Evolutionary conservation across 768 basidiomycete species (phyloP).

Genomic region (Termitomyces sp.): DNA sequence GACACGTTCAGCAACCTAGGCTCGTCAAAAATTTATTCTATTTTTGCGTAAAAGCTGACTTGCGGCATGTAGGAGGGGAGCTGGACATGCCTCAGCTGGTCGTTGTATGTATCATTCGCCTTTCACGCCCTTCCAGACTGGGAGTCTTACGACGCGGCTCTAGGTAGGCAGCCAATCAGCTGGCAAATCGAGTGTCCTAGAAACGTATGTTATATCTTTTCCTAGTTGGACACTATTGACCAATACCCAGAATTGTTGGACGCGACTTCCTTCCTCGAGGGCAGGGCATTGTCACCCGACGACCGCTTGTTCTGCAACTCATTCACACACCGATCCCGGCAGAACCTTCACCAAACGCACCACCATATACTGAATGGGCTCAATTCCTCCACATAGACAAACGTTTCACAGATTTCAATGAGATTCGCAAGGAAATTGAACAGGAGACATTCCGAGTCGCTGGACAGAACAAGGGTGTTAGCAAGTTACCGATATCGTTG

Average conservation of each 20-base stretch:
- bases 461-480: conserved; percentile 98
- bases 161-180: conserved; percentile 96
- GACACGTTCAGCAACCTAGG: conserved; percentile 88
- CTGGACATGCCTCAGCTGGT: conserved; percentile 90
- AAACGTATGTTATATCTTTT: conserved; percentile 63
- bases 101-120: conserved; percentile 52
- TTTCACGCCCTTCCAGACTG: neutral
- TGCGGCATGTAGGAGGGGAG: conserved; percentile 60
- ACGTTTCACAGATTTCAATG: conserved; percentile 92
- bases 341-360: conserved; percentile 36
- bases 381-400: conserved; percentile 98
- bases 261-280: conserved; percentile 86
- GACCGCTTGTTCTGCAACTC: conserved; percentile 93
- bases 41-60: conserved; percentile 1
- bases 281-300: conserved; percentile 91
- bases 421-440: conserved; percentile 95
- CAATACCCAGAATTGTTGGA: conserved; percentile 74
- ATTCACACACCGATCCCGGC: conserved; percentile 78
- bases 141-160: neutral
- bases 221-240: conserved; percentile 6
- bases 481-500: conserved; percentile 91
- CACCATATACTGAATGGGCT: conserved; percentile 78
- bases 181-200: conserved; percentile 93
- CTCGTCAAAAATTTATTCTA: conserved; percentile 30
- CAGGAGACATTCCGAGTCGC: conserved; percentile 96